phyloP scores from a whole-genome alignment of 148 eudicot genomes.

The Gaultheria prostrata region DNA sequence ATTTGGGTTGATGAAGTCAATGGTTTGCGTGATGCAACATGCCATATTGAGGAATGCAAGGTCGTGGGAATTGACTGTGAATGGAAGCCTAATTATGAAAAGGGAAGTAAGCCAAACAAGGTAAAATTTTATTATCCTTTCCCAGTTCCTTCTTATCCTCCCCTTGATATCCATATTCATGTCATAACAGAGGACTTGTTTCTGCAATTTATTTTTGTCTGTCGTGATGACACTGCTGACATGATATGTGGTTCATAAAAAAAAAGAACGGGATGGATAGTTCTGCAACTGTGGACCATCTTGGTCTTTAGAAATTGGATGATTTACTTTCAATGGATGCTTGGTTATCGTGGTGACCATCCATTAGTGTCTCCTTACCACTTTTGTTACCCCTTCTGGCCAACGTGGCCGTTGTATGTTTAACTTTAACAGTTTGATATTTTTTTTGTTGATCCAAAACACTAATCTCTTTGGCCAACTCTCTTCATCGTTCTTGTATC shows the following conservation, averaged over 20 bases:
- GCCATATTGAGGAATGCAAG: conserved; percentile 77
- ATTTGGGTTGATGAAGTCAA: conserved; percentile 80
- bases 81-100: conserved; percentile 90
- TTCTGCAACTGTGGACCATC: neutral
- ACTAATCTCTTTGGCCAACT: neutral
- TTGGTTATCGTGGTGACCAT: neutral
- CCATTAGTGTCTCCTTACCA: neutral
- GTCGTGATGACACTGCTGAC: neutral
- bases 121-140: conserved; percentile 31
- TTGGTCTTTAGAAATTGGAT: neutral
- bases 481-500: neutral
- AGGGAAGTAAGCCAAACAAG: conserved; percentile 85
- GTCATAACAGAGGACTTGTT: neutral
- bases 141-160: neutral
- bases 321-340: neutral
- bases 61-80: conserved; percentile 94
- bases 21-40: conserved; percentile 58
- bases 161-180: neutral
- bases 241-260: neutral
- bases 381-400: neutral
- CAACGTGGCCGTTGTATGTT: neutral
- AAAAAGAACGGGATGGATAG: neutral
- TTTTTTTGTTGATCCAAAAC: neutral
- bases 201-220: neutral
- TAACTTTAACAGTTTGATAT: neutral